Percentiles rank a stretch among this genome's conserved stretches.
Conservation (phyloP, 116 monocot genomes). For the Iris pallida region DNA sequence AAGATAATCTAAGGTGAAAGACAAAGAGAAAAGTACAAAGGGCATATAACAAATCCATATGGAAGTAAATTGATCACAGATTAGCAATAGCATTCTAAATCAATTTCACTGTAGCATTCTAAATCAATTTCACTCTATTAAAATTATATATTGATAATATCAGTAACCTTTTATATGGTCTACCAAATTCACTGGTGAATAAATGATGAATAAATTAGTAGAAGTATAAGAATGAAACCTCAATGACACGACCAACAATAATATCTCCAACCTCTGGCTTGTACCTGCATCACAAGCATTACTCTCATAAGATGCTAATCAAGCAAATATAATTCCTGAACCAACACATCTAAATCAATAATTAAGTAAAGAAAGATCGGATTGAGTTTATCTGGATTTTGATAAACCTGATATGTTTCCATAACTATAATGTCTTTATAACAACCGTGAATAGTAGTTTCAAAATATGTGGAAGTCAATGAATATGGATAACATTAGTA, state of each 20-base stretch:
- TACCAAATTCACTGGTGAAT: neutral
- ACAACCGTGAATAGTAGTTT: too few relatives aligned
- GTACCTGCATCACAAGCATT: constrained; percentile 50
- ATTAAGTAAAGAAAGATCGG: too few relatives aligned
- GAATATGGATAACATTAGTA: constrained; percentile 11
- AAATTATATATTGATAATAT: neutral
- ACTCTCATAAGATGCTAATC: neutral
- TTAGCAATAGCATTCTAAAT: neutral
- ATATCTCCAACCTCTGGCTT: constrained; percentile 96
- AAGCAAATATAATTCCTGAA: neutral
- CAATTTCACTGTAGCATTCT: neutral
- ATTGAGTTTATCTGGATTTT: too few relatives aligned
- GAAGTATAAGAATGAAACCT: constrained; percentile 35
- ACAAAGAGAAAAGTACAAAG: neutral
- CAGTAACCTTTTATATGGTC: neutral
- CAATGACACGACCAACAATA: constrained; percentile 91
- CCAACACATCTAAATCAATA: too few relatives aligned
- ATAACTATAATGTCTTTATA: too few relatives aligned
- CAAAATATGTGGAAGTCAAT: too few relatives aligned
- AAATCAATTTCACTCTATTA: neutral
- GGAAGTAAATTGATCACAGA: neutral
- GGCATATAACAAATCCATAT: neutral
- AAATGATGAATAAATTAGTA: neutral
- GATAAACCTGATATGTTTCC: too few relatives aligned
- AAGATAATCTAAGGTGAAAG: neutral